A percentile compares a stretch with the other conserved stretches of the same genome.
Evolutionary conservation across 1,284 basidiomycete species (phyloP).

Genomic region (Trametes versicolor): DNA sequence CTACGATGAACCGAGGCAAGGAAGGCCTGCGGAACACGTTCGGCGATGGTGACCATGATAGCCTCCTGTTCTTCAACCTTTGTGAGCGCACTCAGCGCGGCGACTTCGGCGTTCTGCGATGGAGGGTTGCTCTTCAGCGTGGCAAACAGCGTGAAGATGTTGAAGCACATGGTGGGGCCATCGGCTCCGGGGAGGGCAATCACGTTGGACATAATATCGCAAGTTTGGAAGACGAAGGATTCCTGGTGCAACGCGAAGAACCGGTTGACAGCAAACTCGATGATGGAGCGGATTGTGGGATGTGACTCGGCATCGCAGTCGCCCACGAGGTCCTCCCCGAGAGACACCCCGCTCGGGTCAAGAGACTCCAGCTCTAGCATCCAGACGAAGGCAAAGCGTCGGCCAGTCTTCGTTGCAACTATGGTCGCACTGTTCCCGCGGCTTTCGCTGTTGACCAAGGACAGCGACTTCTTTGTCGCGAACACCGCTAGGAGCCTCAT

Average conservation of each 20-base stretch:
- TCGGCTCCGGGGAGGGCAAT: slow-evolving; percentile 60
- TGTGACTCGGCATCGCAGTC: slow-evolving; percentile 69
- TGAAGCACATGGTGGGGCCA: slow-evolving; percentile 58
- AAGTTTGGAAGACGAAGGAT: slow-evolving; percentile 78
- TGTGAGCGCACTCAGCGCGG: slow-evolving; percentile 75
- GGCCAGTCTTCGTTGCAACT: slow-evolving; percentile 5
- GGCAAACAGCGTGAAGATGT: slow-evolving; percentile 63
- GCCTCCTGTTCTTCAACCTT: slow-evolving; percentile 78
- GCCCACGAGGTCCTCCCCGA: slow-evolving; percentile 76
- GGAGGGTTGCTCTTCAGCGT: slow-evolving; percentile 57
- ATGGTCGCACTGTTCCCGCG: slow-evolving; percentile 51
- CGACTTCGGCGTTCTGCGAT: slow-evolving; percentile 60
- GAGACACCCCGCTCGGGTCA: slow-evolving; percentile 67
- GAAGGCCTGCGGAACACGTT: slow-evolving; percentile 74
- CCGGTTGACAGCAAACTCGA: slow-evolving; percentile 77
- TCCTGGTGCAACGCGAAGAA: slow-evolving; percentile 84
- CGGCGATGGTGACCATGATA: slow-evolving; percentile 71
- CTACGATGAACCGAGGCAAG: slow-evolving; percentile 60
- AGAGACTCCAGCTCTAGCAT: not conserved
- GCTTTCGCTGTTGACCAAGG: slow-evolving; percentile 61
- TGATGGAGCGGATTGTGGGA: slow-evolving; percentile 66
- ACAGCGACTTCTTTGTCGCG: slow-evolving; percentile 63
- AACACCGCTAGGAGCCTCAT: slow-evolving; percentile 66
- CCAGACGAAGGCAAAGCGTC: slow-evolving; percentile 4
- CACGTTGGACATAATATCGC: slow-evolving; percentile 70